Percentiles rank a stretch among this genome's conserved stretches.
These are phyloP conservation scores for Blechomonas ayalai DNA, from an alignment of 208 protist species.

Conservation along the genomic window DNA sequence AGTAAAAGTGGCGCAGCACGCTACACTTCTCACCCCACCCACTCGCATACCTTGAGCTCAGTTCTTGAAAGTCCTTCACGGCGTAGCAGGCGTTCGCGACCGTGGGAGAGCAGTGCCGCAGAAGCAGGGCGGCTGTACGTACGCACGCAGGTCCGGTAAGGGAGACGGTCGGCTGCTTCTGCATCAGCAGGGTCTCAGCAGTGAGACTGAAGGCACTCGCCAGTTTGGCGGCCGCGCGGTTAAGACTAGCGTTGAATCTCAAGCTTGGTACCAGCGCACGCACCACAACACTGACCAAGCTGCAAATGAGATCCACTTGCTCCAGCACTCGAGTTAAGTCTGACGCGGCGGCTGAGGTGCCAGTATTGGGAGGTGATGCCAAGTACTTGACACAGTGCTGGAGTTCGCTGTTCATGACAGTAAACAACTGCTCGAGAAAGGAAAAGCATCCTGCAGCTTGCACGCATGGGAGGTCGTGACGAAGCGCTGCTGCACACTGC, in stretches of 20 bases:
- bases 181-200: slow-evolving; percentile 8
- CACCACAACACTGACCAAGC: slow-evolving; percentile 25
- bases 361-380: no score
- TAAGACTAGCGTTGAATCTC: slow-evolving; percentile 3
- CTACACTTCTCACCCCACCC: neutral
- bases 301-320: slow-evolving; percentile 27
- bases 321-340: slow-evolving; percentile 18
- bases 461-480: slow-evolving; percentile 16
- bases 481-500: slow-evolving; percentile 25
- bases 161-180: no score
- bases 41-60: no score
- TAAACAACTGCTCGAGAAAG: slow-evolving; percentile 5
- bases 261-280: slow-evolving; percentile 17
- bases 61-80: neutral
- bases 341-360: neutral
- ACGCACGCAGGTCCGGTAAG: slow-evolving; percentile 12
- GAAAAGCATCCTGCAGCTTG: slow-evolving; percentile 11
- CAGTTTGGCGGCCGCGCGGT: slow-evolving; percentile 3
- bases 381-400: neutral
- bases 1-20: neutral
- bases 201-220: slow-evolving; percentile 11
- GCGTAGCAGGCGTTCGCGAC: slow-evolving; percentile 12
- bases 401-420: slow-evolving; percentile 4
- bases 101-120: slow-evolving; percentile 13
- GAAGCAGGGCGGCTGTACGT: slow-evolving; percentile 11